A percentile compares a stretch with the other conserved stretches of the same genome.
Conservation (phyloP, 352 stramenopile genomes). For the Detonula confervacea region DNA sequence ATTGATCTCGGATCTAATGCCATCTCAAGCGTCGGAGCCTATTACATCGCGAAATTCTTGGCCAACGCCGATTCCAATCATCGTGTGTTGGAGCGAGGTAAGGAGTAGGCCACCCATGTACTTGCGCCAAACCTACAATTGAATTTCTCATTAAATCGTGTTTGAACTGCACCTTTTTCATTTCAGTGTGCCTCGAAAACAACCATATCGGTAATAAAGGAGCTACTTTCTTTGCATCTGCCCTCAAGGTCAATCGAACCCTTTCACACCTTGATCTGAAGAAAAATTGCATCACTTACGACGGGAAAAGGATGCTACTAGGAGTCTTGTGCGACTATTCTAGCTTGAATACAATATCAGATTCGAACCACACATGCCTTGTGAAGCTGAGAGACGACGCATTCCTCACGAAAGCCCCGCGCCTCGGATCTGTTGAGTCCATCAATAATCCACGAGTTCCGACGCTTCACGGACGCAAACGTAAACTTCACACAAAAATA, state of each 20-base stretch:
- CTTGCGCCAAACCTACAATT: too few species aligned
- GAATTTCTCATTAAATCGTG: too few species aligned
- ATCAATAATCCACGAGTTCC: constrained; percentile 16
- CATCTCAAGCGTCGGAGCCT: constrained; percentile 1
- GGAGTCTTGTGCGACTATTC: constrained; percentile 9
- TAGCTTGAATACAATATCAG: constrained; percentile 26
- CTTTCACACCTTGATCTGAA: constrained; percentile 10
- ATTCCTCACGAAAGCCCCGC: too few species aligned
- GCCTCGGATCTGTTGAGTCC: neutral
- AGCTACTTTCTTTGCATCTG: constrained; percentile 24
- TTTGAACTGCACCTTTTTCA: too few species aligned
- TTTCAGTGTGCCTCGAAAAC: constrained; percentile 15
- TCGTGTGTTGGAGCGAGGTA: neutral
- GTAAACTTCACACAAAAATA: constrained; percentile 15
- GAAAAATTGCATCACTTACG: constrained; percentile 14
- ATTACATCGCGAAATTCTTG: constrained; percentile 15
- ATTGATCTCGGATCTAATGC: constrained; percentile 24
- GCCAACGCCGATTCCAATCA: constrained; percentile 24
- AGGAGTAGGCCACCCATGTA: too few species aligned
- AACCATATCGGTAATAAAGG: constrained; percentile 17
- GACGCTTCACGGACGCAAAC: neutral
- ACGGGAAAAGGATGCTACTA: constrained; percentile 8
- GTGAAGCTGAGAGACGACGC: too few species aligned
- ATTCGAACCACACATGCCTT: constrained; percentile 27
- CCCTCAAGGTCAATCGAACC: constrained; percentile 23